Evolutionary conservation across 2,329 filamentous ascomycete species (phyloP), one percentile per base, ranked within the genome.

Genomic region (Colletotrichum lini): DNA sequence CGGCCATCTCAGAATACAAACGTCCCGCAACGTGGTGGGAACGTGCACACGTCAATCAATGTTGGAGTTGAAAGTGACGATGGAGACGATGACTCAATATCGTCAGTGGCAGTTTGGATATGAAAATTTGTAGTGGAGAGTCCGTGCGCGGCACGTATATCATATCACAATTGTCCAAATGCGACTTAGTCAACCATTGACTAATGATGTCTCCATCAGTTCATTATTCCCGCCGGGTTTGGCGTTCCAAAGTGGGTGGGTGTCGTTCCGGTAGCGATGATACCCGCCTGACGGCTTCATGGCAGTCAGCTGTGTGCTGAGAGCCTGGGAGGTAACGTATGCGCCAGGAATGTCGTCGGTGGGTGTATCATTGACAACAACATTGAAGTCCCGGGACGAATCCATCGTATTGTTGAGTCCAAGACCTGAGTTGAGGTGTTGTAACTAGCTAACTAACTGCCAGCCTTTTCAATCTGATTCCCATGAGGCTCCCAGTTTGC

Each of bases 41-140:
- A 38, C 2, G 18, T n/a, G n/a, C 38, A 13, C 45, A n/a, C 6
- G 7, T 21, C 21, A 50, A n/a, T 21, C 21, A 50, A n/a, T 40
- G 30, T 49, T 23, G n/a, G 15, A 15, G 30, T 23, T 35, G 5
- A 50, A 13, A 16, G 4, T 7, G 35, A n/a, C 15, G 2, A 9
- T 5, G 26, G 9, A 18, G 7, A 40, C 50, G 58, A 40, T 61
- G 58, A 49, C 26, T 61, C 58, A 38, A 40, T 12, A 21, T n/a
- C 6, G 13, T 44, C 35, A 16, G 44, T 50, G 35, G 26, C 13
- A 35, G 30, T 35, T n/a, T 3, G n/a, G 7, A 45, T 59, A 26
- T 59, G 49, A 63, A 53, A 63, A 53, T 63, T 63, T 63, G 59
- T 53, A 4, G 49, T 35, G 15, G 45, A 52, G 30, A 16, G 35